Evolutionary conservation across 495 filamentous ascomycete genomes (phyloP).

Genomic region (Cenococcum geophilum): DNA sequence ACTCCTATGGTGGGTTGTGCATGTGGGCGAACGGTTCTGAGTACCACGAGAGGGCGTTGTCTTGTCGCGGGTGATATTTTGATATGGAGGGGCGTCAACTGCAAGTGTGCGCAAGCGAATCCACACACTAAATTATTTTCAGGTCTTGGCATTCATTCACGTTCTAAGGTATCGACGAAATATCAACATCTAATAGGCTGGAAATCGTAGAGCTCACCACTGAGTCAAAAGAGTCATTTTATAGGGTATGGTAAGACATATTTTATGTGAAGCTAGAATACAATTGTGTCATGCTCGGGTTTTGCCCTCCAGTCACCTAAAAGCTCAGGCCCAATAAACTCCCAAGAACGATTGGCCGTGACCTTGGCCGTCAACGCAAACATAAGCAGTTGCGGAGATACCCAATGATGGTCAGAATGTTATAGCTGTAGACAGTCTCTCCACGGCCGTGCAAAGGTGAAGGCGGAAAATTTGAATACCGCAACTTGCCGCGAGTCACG

Average conservation of each 20-base stretch:
- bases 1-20: not conserved
- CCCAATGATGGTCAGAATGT: not conserved
- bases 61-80: slow-evolving; percentile 5
- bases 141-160: not conserved
- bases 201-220: not conserved
- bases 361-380: not conserved
- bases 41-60: not conserved
- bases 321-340: not conserved
- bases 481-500: not conserved
- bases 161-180: not conserved
- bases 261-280: slow-evolving; percentile 6
- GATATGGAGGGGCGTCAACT: not conserved
- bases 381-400: not conserved
- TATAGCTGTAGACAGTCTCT: not conserved
- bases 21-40: not conserved
- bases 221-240: not conserved
- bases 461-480: not conserved
- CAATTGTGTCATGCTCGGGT: slow-evolving; percentile 3
- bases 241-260: not conserved
- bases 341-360: not conserved
- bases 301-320: not conserved
- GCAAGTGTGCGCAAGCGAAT: slow-evolving; percentile 1
- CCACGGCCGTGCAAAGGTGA: not conserved
- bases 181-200: not conserved
- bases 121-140: not conserved